A percentile compares a stretch with the other conserved stretches of the same genome.
Evolutionary conservation across 2,329 filamentous ascomycete genomes (phyloP).

Genomic region (Graphilbum fragrans): DNA sequence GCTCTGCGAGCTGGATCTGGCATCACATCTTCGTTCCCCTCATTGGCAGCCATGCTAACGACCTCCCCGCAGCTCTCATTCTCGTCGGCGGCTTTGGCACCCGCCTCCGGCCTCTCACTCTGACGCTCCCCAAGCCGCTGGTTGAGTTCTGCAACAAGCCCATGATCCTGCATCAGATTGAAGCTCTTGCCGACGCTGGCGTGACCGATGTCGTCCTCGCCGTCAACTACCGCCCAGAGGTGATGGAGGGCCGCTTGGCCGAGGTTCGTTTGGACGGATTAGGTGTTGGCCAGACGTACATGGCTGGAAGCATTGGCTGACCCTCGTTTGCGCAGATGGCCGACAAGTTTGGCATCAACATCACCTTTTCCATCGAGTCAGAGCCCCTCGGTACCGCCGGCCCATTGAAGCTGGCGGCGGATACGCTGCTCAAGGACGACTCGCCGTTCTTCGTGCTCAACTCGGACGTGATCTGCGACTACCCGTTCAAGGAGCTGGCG

Average conservation of each 20-base stretch:
- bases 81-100: slow-evolving; percentile 98
- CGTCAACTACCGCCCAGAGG: slow-evolving; percentile 96
- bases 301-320: too few relatives aligned
- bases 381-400: slow-evolving; percentile 93
- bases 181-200: slow-evolving; percentile 82
- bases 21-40: too few relatives aligned
- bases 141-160: slow-evolving; percentile 98
- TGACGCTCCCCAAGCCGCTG: slow-evolving; percentile 92
- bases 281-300: too few relatives aligned
- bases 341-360: slow-evolving; percentile 82
- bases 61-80: slow-evolving; percentile 62
- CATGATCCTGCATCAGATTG: slow-evolving; percentile 98
- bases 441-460: slow-evolving; percentile 96
- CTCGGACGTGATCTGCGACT: slow-evolving; percentile 96
- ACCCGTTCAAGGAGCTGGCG: slow-evolving; percentile 81
- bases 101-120: slow-evolving; percentile 88
- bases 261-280: slow-evolving; percentile 50
- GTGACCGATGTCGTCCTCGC: slow-evolving; percentile 96
- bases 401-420: slow-evolving; percentile 88
- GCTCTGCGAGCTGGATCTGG: too few relatives aligned
- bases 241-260: slow-evolving; percentile 89
- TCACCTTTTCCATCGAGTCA: slow-evolving; percentile 92
- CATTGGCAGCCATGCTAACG: background rate
- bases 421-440: slow-evolving; percentile 86
- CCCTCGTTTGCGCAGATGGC: too few relatives aligned